Evolutionary conservation across 805 yeast genomes (phyloP).

Genomic region (Monosporozyma unispora): DNA sequence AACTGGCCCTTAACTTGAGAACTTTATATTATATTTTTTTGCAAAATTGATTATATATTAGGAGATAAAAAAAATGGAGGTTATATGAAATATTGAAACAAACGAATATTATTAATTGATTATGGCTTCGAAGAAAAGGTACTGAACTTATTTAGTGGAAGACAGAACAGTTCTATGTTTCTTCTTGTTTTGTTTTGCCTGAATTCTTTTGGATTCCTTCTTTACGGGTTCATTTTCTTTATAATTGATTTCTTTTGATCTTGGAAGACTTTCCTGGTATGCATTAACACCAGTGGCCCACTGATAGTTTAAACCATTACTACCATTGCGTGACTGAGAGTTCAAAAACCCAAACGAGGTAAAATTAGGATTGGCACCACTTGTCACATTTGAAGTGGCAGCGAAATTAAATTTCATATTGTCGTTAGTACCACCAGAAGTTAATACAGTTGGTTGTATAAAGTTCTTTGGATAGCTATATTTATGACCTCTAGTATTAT

Average conservation of each 20-base stretch:
- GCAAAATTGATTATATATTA: not conserved
- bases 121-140: not conserved
- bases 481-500: conserved; percentile 20
- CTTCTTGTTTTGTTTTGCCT: not conserved
- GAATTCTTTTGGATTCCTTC: not conserved
- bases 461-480: conserved; percentile 17
- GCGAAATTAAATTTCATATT: not conserved
- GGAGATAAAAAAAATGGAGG: not conserved
- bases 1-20: not conserved
- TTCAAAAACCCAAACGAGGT: not conserved
- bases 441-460: not conserved
- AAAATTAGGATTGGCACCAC: not conserved
- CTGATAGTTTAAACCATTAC: not conserved
- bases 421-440: not conserved
- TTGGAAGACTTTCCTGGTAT: not conserved
- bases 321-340: not conserved
- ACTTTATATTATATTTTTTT: not conserved
- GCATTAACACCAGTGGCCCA: not conserved
- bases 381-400: not conserved
- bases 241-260: not conserved
- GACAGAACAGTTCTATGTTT: not conserved
- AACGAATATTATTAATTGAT: not conserved
- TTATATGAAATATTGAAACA: not conserved
- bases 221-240: not conserved
- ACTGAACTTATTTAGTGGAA: not conserved